A percentile compares a stretch with the other conserved stretches of the same genome.
These are phyloP conservation scores for Penicillium digitatum DNA, from an alignment of 2,329 filamentous ascomycete species.

Conservation along the genomic window DNA sequence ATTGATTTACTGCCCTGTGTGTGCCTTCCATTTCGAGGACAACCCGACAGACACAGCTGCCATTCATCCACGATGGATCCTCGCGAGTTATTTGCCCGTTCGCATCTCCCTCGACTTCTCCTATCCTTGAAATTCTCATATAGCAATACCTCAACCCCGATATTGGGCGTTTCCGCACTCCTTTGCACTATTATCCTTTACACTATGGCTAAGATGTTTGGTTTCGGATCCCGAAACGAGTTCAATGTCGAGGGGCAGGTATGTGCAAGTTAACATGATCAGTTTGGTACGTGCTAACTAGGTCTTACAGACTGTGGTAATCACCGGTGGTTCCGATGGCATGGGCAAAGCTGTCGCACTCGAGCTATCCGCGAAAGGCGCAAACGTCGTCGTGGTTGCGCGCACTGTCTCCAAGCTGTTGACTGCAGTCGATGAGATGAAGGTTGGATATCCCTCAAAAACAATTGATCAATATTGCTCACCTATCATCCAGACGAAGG, in stretches of 20 bases:
- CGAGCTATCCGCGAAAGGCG: slow-evolving; percentile 75
- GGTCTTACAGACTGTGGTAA: slow-evolving; percentile 66
- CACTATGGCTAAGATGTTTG: slow-evolving; percentile 38
- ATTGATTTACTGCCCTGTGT: background rate
- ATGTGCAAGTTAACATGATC: slow-evolving; percentile 23
- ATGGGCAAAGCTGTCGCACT: slow-evolving; percentile 76
- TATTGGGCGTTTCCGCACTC: slow-evolving; percentile 32
- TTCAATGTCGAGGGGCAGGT: slow-evolving; percentile 85
- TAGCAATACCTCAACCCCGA: slow-evolving; percentile 25
- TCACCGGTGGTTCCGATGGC: slow-evolving; percentile 90
- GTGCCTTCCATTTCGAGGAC: slow-evolving; percentile 4
- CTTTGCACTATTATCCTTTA: slow-evolving; percentile 34
- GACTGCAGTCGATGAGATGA: slow-evolving; percentile 61
- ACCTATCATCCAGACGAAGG: slow-evolving; percentile 52
- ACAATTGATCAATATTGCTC: slow-evolving; percentile 9
- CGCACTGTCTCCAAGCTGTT: slow-evolving; percentile 73
- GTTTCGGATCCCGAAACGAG: slow-evolving; percentile 54
- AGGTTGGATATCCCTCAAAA: slow-evolving; percentile 44
- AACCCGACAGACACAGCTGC: background rate
- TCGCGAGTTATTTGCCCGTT: slow-evolving; percentile 12
- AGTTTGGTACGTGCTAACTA: slow-evolving; percentile 10
- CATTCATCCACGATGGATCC: slow-evolving; percentile 6
- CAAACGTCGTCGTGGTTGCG: slow-evolving; percentile 80
- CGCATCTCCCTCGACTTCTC: slow-evolving; percentile 20
- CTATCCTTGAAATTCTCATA: slow-evolving; percentile 17